Base-by-base conservation (phyloP, 1,284 basidiomycete genomes). In the Puccinia hordei region DNA sequence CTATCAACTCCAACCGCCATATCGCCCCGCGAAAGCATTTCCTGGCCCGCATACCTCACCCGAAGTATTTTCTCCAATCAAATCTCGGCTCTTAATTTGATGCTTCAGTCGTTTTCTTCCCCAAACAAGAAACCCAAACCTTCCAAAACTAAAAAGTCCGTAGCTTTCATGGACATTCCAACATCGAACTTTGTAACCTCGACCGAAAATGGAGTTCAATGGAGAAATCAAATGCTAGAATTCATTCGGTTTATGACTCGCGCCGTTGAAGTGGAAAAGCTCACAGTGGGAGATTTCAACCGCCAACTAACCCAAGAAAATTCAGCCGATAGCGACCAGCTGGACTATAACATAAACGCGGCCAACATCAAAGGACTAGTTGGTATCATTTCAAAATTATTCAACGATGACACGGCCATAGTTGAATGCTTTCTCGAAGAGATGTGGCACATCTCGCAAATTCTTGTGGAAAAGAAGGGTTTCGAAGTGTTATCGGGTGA, bases 51-150 rank as follows among this genome's bases (percentile, higher is more conserved):
- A 17, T 73, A 80, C 35, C 35, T 63, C 57, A 63, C 77, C 24
- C 27, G 38, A 71, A 71, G 77, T 41, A 63, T 65, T n/a, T 73
- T 80, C 38, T 80, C 77, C 19, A 22, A 51, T 41, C 77, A 80
- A 51, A 13, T 73, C 13, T n/a, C 46, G 3, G 55, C 53, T 30
- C 69, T 80, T 12, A 53, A 73, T 19, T 33, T 53, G 35, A 57
- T 80, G 49, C 44, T 65, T 51, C 30, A 59, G 41, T 49, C 51
- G 27, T 61, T 72, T 61, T 38, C 30, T 73, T 72, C 46, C 30
- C 30, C 41, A 22, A 46, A 51, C n/a, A 41, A 46, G 27, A n/a
- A 72, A 30, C 8, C 33, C 22, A 44, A 72, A 27, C 24, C 41
- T 46, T 44, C 33, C 10, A 80, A 80, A 59, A 8, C 33, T 38